These are phyloP conservation scores for Elongisporangium prolatum DNA, from an alignment of 352 stramenopile genomes.

Conservation along the genomic window DNA sequence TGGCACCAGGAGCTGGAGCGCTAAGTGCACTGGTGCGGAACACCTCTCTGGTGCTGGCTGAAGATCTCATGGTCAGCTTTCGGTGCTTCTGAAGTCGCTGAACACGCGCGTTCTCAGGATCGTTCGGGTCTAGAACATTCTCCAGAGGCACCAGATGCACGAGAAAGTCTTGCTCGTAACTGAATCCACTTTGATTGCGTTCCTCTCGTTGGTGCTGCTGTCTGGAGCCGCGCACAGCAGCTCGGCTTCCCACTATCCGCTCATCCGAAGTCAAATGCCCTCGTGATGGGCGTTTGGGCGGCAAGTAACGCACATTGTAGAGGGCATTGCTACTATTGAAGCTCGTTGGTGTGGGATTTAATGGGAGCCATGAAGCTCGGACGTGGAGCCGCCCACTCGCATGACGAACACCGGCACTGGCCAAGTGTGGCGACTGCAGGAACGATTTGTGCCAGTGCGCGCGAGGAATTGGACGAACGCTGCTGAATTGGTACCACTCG, in stretches of 20 bases:
- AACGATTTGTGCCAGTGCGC: slow-evolving; percentile 53
- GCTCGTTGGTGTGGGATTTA: background rate
- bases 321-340: background rate
- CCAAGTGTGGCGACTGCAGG: slow-evolving; percentile 23
- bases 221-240: background rate
- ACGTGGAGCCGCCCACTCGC: slow-evolving; percentile 52
- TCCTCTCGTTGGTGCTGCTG: slow-evolving; percentile 19
- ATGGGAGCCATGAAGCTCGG: slow-evolving; percentile 30
- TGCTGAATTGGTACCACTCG: slow-evolving; percentile 82
- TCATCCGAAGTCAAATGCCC: background rate
- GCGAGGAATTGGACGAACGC: slow-evolving; percentile 29
- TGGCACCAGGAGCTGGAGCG: slow-evolving; percentile 1
- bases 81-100: slow-evolving; percentile 28
- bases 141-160: slow-evolving; percentile 32
- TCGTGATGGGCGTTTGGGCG: slow-evolving; percentile 5
- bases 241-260: background rate
- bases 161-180: slow-evolving; percentile 61
- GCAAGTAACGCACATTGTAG: background rate
- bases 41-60: slow-evolving; percentile 17
- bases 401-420: slow-evolving; percentile 29
- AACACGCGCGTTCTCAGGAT: slow-evolving; percentile 58
- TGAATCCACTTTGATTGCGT: slow-evolving; percentile 25
- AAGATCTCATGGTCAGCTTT: slow-evolving; percentile 6
- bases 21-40: slow-evolving; percentile 33
- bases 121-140: slow-evolving; percentile 59